Percentiles rank a stretch among this genome's conserved stretches.
These are phyloP conservation scores for Aspergillus thermomutatus DNA, from an alignment of 2,329 filamentous ascomycete genomes.

Conservation along the genomic window DNA sequence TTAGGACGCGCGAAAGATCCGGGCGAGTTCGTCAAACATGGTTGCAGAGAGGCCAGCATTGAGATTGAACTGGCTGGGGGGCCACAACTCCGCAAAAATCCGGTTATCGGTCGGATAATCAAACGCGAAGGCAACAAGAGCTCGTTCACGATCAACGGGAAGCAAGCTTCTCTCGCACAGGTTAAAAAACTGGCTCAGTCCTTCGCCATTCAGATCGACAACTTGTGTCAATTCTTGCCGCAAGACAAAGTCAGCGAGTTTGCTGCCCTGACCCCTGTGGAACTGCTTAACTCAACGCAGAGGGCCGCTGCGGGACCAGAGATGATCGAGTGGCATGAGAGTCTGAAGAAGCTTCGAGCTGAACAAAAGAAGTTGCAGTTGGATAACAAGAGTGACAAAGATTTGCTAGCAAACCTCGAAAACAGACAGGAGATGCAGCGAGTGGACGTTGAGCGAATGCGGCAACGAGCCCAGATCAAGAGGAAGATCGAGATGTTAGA, in stretches of 20 bases:
- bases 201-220: conserved; percentile 92
- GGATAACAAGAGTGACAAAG: conserved; percentile 57
- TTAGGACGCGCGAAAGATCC: conserved; percentile 82
- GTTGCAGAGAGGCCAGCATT: conserved; percentile 70
- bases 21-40: conserved; percentile 91
- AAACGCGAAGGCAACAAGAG: conserved; percentile 77
- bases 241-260: conserved; percentile 97
- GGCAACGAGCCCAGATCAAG: conserved; percentile 68
- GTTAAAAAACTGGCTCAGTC: conserved; percentile 65
- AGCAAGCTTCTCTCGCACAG: conserved; percentile 56
- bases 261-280: conserved; percentile 74
- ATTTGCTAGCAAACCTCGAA: conserved; percentile 65
- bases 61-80: conserved; percentile 83
- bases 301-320: conserved; percentile 79
- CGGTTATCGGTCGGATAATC: conserved; percentile 72
- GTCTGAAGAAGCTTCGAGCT: conserved; percentile 67
- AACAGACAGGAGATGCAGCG: conserved; percentile 70
- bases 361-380: conserved; percentile 64
- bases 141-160: conserved; percentile 73
- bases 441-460: conserved; percentile 77
- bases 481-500: conserved; percentile 63
- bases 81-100: conserved; percentile 57
- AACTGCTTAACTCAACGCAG: conserved; percentile 80
- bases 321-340: conserved; percentile 74
- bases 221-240: conserved; percentile 93